A percentile compares a stretch with the other conserved stretches of the same genome.
phyloP scores from a whole-genome alignment of 306 rosid species.

The Dryas octopetala region DNA sequence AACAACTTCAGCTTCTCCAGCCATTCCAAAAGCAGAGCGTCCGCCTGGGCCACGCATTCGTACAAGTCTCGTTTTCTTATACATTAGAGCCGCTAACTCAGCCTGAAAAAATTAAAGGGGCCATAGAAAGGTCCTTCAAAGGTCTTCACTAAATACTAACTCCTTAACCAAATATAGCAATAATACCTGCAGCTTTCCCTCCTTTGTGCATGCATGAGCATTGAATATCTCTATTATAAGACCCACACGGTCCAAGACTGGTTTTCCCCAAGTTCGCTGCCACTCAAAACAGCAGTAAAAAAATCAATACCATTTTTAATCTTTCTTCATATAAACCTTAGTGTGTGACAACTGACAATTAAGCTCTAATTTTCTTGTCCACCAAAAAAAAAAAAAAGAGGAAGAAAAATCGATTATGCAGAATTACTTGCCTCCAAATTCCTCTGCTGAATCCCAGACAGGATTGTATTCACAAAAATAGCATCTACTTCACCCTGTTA shows the following conservation, averaged over 20 bases:
- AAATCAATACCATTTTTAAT: not conserved
- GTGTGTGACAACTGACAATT: constrained; percentile 9
- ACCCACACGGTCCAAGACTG: constrained; percentile 86
- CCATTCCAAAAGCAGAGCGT: constrained; percentile 66
- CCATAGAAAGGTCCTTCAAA: constrained; percentile 9
- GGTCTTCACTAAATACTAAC: constrained; percentile 5
- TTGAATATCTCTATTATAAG: constrained; percentile 96
- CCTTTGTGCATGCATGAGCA: constrained; percentile 86
- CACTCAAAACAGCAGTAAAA: constrained; percentile 9
- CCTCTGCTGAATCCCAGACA: constrained; percentile 83
- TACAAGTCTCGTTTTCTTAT: constrained; percentile 84
- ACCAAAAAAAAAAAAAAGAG: not conserved
- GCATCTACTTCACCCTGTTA: constrained; percentile 80
- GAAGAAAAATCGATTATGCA: constrained; percentile 5
- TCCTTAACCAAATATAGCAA: constrained; percentile 2
- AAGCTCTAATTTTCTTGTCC: constrained; percentile 22
- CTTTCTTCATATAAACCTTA: not conserved
- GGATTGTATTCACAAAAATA: constrained; percentile 69
- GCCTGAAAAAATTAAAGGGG: constrained; percentile 48
- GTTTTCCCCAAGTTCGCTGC: constrained; percentile 67
- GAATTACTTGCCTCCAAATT: constrained; percentile 76
- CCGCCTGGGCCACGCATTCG: constrained; percentile 68
- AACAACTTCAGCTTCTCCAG: constrained; percentile 88
- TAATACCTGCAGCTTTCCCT: constrained; percentile 80
- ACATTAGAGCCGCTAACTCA: constrained; percentile 85